A percentile compares a stretch with the other conserved stretches of the same genome.
phyloP scores from a whole-genome alignment of 108 stramenopile genomes.

The Conticribra guillardii region DNA sequence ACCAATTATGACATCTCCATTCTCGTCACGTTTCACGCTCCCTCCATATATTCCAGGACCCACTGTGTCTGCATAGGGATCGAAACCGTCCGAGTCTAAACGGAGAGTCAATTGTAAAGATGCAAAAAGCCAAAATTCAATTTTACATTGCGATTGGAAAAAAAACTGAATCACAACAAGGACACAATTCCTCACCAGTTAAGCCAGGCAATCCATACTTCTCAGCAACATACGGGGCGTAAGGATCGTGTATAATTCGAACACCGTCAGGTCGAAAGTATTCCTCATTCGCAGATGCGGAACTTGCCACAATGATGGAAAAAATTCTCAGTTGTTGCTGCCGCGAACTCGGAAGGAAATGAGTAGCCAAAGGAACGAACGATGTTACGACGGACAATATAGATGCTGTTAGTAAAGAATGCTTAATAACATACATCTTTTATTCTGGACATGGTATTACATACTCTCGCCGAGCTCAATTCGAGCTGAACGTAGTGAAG shows the following conservation, averaged over 20 bases:
- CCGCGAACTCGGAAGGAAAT: not conserved
- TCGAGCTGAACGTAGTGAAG: too few species aligned
- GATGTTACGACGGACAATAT: too few species aligned
- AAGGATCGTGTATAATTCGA: not conserved
- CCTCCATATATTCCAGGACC: slow-evolving; percentile 81
- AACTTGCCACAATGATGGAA: too few species aligned
- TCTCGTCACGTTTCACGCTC: slow-evolving; percentile 50
- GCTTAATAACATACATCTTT: too few species aligned
- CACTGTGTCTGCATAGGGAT: slow-evolving; percentile 72
- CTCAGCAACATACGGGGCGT: not conserved
- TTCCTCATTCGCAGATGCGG: not conserved
- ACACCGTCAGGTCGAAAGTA: not conserved
- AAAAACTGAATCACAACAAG: too few species aligned
- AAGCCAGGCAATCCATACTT: not conserved
- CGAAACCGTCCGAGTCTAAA: slow-evolving; percentile 56
- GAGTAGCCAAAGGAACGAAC: not conserved
- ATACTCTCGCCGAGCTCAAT: too few species aligned
- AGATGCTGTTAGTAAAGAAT: too few species aligned
- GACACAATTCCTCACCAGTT: not conserved
- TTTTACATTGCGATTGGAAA: too few species aligned
- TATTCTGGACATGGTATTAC: too few species aligned
- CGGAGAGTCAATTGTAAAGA: not conserved
- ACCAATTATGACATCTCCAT: slow-evolving; percentile 53
- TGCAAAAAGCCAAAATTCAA: too few species aligned
- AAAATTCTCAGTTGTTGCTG: too few species aligned